Base-by-base conservation (phyloP, 2,329 filamentous ascomycete species). In the Lomentospora prolificans region DNA sequence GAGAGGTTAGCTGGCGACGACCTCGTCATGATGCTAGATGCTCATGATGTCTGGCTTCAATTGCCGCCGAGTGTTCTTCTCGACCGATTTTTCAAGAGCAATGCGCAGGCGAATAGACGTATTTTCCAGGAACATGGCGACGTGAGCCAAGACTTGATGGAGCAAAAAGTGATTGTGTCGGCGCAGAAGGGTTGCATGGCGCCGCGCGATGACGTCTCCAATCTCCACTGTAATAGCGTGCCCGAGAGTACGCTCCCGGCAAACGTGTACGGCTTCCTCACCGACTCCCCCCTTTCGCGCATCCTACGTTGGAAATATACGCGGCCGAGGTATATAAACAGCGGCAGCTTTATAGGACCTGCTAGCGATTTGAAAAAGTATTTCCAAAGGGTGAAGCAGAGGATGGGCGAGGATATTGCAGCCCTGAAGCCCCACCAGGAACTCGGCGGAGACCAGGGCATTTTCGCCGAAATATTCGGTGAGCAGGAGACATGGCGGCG, bases 31-130 rank as follows among this genome's bases (percentile, higher is more conserved):
- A 60, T 72, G n/a, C 66, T 72, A 1, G 70, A 72, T 24, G 66
- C 69, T 0, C 67, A 72, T 58, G 68, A 72, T 44, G 60, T 69
- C 36, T 72, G 69, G 69, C 72, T 72, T 44, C 70, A 72, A 53
- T 64, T 72, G 0, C 69, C 69, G 0, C 67, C 69, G 0, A 67
- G 67, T 4, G 68, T 70, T 1, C 63, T 72, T 2, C 64, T 72
- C 4, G 57, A 68, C 39, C 65, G 70, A 6, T 72, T 19, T 17
- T 41, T 41, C 36, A 41, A 14, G 14, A 19, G n/a, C 36, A 41
- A 41, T 17, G 36, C n/a, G 19, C 36, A 8, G 19, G 36, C 36
- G 36, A 17, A 41, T 41, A n/a, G n/a, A 19, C 36, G 36, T 4
- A 41, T 41, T 17, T 14, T 17, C n/a, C n/a, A 8, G 36, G 36